Evolutionary conservation across 2,329 filamentous ascomycete genomes (phyloP).

Genomic region (Ceratocystis colombiana): DNA sequence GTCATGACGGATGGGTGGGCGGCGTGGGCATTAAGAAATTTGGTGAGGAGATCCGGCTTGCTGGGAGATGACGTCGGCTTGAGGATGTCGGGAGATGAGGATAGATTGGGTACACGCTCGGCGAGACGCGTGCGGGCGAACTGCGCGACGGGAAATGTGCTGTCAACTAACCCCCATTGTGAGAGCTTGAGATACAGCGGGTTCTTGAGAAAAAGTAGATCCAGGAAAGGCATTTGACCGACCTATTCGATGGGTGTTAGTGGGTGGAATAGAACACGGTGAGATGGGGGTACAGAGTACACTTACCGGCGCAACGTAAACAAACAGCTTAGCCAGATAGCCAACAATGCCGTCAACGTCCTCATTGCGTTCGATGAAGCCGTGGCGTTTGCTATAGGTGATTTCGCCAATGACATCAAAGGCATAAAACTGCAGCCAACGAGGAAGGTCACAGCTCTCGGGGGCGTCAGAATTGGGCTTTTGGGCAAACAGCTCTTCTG

Average conservation of each 20-base stretch:
- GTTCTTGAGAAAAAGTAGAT: slow-evolving; percentile 63
- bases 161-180: slow-evolving; percentile 55
- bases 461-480: slow-evolving; percentile 28
- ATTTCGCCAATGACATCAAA: slow-evolving; percentile 74
- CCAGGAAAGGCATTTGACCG: slow-evolving; percentile 64
- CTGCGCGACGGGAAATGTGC: slow-evolving; percentile 60
- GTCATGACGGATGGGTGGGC: slow-evolving; percentile 62
- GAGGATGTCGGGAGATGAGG: slow-evolving; percentile 6
- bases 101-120: slow-evolving; percentile 47
- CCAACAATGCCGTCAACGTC: slow-evolving; percentile 65
- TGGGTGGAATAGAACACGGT: neutral
- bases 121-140: slow-evolving; percentile 60
- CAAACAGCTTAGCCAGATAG: slow-evolving; percentile 54
- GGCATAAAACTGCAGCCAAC: slow-evolving; percentile 70
- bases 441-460: slow-evolving; percentile 51
- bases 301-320: slow-evolving; percentile 59
- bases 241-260: slow-evolving; percentile 36
- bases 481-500: slow-evolving; percentile 44
- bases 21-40: slow-evolving; percentile 59
- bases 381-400: slow-evolving; percentile 64
- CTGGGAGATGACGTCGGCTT: slow-evolving; percentile 32
- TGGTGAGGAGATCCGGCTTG: slow-evolving; percentile 55
- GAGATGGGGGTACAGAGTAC: neutral
- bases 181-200: slow-evolving; percentile 59
- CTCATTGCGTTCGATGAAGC: slow-evolving; percentile 63